Evolutionary conservation across 257 asterid genomes (phyloP).

Genomic region (Scutellaria barbata): DNA sequence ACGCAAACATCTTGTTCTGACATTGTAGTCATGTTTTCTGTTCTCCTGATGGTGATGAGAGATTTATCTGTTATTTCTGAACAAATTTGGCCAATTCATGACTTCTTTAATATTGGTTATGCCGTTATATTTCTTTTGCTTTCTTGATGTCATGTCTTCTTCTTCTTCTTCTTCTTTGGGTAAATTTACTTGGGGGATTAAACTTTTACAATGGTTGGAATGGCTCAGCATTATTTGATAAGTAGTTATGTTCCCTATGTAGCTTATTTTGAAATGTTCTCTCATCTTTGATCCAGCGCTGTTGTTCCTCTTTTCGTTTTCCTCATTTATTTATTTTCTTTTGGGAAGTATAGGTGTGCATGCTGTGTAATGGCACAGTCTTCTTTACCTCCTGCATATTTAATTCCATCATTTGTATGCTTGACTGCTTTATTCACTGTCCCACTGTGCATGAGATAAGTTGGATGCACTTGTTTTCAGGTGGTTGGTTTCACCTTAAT

Average conservation of each 20-base stretch:
- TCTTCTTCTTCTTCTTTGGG: not conserved
- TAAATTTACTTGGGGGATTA: too few species aligned
- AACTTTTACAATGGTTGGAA: too few species aligned
- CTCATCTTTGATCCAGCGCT: not conserved
- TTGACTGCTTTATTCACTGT: not conserved
- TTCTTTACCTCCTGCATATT: not conserved
- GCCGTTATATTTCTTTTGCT: not conserved
- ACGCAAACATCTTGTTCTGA: constrained; percentile 31
- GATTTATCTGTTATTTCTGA: not conserved
- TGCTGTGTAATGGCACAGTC: not conserved
- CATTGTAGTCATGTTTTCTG: constrained; percentile 12
- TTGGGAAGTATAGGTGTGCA: not conserved
- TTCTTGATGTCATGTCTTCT: not conserved
- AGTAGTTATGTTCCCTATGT: constrained; percentile 13
- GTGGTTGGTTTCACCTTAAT: not conserved
- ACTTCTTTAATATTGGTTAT: not conserved
- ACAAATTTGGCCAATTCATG: constrained; percentile 7
- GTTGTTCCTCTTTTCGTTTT: not conserved
- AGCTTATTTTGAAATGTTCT: not conserved
- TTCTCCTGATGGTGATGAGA: not conserved
- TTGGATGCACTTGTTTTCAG: not conserved
- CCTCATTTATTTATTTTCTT: not conserved
- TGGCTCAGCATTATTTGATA: not conserved
- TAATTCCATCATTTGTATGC: constrained; percentile 3
- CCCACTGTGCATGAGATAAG: constrained; percentile 9